Conservation (phyloP, 2,329 filamentous ascomycete genomes). For the Chrysoporthe cubensis region DNA sequence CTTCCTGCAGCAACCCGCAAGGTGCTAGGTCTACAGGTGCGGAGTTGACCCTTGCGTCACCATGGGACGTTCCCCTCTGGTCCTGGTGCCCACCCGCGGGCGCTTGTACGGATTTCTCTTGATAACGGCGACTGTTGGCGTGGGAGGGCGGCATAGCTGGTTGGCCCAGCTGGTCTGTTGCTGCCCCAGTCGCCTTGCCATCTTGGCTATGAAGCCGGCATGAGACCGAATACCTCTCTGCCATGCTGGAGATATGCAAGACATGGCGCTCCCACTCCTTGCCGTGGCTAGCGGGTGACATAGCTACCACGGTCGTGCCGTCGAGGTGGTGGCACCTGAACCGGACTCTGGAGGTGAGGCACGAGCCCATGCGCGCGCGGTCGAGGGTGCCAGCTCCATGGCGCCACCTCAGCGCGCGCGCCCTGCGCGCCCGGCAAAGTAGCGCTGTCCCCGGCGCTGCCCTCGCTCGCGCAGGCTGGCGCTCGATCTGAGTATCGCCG, state of each 20-base stretch:
- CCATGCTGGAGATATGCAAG: conserved; percentile 7
- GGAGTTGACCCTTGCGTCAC: not conserved
- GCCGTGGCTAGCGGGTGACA: not conserved
- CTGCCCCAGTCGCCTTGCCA: not conserved
- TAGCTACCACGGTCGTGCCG: not conserved
- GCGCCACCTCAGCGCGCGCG: not conserved
- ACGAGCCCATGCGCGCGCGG: not conserved
- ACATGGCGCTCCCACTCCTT: not conserved
- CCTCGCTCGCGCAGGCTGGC: not conserved
- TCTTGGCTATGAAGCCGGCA: not conserved
- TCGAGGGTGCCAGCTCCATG: not conserved
- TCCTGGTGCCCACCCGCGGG: not conserved
- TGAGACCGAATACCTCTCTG: not conserved
- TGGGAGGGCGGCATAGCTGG: conserved; percentile 2
- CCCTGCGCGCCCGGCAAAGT: not conserved
- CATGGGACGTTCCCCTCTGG: conserved; percentile 6
- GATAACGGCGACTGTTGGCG: not conserved
- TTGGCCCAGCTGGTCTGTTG: conserved; percentile 2
- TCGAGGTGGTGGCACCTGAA: not conserved
- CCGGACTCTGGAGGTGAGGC: not conserved
- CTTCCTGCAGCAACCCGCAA: not conserved
- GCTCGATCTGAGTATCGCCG: not conserved
- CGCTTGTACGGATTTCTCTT: not conserved
- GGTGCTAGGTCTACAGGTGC: not conserved
- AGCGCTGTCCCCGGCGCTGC: not conserved